Conservation (phyloP, 176 grass and related monocot genomes). For the Oryza meyeriana region DNA sequence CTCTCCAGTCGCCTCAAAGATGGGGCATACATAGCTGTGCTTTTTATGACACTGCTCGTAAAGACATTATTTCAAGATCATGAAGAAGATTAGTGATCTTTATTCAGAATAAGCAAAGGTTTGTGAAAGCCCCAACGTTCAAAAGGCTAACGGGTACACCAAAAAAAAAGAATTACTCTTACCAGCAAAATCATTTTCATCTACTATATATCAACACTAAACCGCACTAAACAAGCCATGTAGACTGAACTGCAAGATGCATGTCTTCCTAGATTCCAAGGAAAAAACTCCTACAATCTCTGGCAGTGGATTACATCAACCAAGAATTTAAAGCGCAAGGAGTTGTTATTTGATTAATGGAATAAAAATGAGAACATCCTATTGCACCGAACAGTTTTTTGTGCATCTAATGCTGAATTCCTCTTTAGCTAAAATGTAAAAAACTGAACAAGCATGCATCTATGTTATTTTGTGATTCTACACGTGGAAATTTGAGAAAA, state of each 20-base stretch:
- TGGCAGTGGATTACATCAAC: neutral
- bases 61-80: conserved; percentile 55
- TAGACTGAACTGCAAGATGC: neutral
- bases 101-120: conserved; percentile 20
- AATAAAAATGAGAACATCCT: neutral
- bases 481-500: neutral
- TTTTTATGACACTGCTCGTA: conserved; percentile 91
- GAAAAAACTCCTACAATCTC: neutral
- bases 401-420: neutral
- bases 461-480: neutral
- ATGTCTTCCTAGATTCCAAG: neutral
- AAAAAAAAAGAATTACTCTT: neutral
- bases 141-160: neutral
- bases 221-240: neutral
- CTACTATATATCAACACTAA: neutral
- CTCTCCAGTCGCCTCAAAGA: conserved; percentile 75
- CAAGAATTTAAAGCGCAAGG: neutral
- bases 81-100: conserved; percentile 43
- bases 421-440: neutral
- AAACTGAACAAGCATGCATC: conserved; percentile 3
- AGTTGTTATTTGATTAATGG: conserved; percentile 1
- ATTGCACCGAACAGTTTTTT: neutral
- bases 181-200: neutral
- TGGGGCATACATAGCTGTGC: conserved; percentile 81
- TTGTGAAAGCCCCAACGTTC: conserved; percentile 22